These are phyloP conservation scores for Rhodomyrtus psidioides DNA, from an alignment of 441 rosid genomes.

Conservation along the genomic window DNA sequence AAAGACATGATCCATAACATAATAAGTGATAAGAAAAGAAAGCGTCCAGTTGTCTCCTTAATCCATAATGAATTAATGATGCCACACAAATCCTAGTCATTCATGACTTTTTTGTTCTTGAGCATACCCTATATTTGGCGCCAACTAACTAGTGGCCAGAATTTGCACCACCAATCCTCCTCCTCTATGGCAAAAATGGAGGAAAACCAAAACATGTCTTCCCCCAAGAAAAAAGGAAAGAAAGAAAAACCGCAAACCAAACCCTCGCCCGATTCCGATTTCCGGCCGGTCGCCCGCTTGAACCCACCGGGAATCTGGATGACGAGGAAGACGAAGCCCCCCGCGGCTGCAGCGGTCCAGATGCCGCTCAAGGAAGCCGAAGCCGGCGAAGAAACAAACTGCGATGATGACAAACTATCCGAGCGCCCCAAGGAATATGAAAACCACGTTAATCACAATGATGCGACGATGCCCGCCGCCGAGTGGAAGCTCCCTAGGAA, in stretches of 20 bases:
- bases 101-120: neutral
- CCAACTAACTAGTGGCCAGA: neutral
- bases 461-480: neutral
- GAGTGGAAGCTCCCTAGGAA: conserved; percentile 1
- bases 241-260: neutral
- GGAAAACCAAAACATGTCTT: neutral
- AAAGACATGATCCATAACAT: neutral
- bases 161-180: neutral
- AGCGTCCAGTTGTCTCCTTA: neutral
- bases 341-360: neutral
- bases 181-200: neutral
- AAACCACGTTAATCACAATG: neutral
- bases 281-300: neutral
- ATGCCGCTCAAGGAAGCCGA: neutral
- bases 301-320: neutral
- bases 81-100: neutral
- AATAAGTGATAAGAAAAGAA: neutral
- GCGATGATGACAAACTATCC: neutral
- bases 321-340: neutral
- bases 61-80: neutral
- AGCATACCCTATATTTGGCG: neutral
- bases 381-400: neutral
- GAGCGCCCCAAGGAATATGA: neutral
- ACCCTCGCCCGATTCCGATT: neutral
- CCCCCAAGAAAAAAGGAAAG: neutral